Evolutionary conservation across 805 yeast genomes (phyloP), one percentile per base, ranked within the genome.

Genomic region (Candida easanensis): DNA sequence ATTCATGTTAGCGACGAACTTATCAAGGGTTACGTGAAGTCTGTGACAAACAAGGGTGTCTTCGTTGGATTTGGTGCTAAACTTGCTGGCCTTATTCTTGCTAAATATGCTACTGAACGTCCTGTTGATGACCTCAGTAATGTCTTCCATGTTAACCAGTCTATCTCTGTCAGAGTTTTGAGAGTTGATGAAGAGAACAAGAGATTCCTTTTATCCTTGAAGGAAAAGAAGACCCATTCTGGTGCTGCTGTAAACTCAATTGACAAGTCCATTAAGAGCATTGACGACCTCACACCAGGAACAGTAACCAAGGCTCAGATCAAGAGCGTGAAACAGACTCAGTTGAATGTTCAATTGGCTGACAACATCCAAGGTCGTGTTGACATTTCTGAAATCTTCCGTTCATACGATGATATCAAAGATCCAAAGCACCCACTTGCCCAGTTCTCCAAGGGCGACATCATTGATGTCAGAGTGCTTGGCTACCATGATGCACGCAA

Each of bases 21-120:
- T 22, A 63, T 87, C 40, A 74, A 77, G 44, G 99, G 98, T 33
- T 90, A 72, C 60, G 79, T 91, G 31, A 84, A 80, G 52, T 82
- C 89, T 16, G 78, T 84, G 16, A 86, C 95, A n/a, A 74, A 73
- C 35, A 74, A 74, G 59, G 98, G 98, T 51, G 70, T 88, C 11
- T 91, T 91, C 60, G 84, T 91, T 45, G 77, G 83, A 0, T 91
- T 91, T 64, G 88, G 82, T 44, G 84, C 85, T 50, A 77, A 76
- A 41, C 76, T 91, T 50, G 86, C 88, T 25, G 98, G 97, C 40
- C 73, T 91, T 50, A 84, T 88, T 4, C 74, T 87, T 48, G 85
- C 90, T 43, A 80, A 82, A 57, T 80, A 82, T 53, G 85, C 85
- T 18, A 70, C 80, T 5, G 76, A 75, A 26, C 71, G 73, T 38